Percentiles rank a stretch among this genome's conserved stretches.
Conservation (phyloP, 78 protist species). For the Protostelium mycophagum region DNA sequence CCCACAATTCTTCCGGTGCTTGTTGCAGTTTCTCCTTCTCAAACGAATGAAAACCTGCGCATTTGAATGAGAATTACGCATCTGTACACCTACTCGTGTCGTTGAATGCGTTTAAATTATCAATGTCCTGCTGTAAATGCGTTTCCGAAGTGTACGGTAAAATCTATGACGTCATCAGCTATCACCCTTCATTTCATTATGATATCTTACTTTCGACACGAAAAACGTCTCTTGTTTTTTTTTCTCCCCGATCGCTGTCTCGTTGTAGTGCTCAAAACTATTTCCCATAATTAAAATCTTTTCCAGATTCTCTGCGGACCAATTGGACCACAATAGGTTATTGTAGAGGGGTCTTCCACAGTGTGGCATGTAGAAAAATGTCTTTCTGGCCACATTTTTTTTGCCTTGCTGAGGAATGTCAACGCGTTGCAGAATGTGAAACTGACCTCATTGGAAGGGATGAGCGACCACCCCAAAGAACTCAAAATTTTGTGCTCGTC, state of each 20-base stretch:
- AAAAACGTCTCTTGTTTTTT: background rate
- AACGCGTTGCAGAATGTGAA: background rate
- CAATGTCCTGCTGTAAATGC: background rate
- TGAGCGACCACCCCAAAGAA: background rate
- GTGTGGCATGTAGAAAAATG: background rate
- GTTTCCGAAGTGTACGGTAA: background rate
- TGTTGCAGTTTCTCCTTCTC: background rate
- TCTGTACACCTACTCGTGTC: background rate
- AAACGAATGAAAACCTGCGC: background rate
- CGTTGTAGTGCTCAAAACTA: background rate
- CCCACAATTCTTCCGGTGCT: background rate
- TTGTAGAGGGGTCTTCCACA: background rate
- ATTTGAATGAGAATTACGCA: background rate
- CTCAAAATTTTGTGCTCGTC: background rate
- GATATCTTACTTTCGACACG: background rate
- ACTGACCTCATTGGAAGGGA: background rate
- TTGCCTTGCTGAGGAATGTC: background rate
- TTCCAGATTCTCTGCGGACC: background rate
- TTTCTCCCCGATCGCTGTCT: background rate
- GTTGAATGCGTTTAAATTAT: background rate
- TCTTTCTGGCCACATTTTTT: background rate
- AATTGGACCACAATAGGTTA: background rate
- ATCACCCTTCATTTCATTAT: too few species aligned
- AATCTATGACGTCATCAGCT: background rate
- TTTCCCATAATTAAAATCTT: background rate